Conservation (phyloP, 257 asterid species). For the Capsicum pubescens region DNA sequence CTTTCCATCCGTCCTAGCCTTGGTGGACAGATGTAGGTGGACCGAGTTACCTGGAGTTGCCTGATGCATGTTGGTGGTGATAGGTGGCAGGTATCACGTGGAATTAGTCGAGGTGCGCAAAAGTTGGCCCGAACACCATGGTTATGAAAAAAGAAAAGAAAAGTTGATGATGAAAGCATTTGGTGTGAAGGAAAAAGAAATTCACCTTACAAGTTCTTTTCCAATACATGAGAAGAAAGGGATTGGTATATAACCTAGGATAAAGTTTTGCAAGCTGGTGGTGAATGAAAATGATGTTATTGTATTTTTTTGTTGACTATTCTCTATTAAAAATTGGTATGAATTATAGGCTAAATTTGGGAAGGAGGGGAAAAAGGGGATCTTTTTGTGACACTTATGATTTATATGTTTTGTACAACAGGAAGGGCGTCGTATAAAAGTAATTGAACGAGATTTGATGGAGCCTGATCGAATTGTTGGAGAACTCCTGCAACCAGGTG, state of each 20-base stretch:
- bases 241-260: background rate
- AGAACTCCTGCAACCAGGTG: slow-evolving; percentile 94
- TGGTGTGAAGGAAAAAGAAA: background rate
- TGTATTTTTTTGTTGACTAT: background rate
- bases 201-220: background rate
- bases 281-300: background rate
- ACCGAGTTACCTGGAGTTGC: too few relatives aligned
- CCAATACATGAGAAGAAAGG: background rate
- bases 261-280: background rate
- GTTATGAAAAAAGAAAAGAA: too few relatives aligned
- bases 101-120: too few relatives aligned
- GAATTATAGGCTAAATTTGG: background rate
- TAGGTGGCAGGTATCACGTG: too few relatives aligned
- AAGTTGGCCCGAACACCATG: too few relatives aligned
- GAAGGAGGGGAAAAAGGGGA: background rate
- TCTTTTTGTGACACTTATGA: background rate
- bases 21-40: too few relatives aligned
- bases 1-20: too few relatives aligned
- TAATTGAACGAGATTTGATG: slow-evolving; percentile 84
- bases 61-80: too few relatives aligned
- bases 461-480: slow-evolving; percentile 97
- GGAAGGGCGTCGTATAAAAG: slow-evolving; percentile 84
- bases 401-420: slow-evolving; percentile 37
- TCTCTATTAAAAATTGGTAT: background rate
- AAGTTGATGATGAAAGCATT: background rate